A percentile compares a stretch with the other conserved stretches of the same genome.
Evolutionary conservation across 805 yeast genomes (phyloP).

Genomic region (Lachancea dasiensis): DNA sequence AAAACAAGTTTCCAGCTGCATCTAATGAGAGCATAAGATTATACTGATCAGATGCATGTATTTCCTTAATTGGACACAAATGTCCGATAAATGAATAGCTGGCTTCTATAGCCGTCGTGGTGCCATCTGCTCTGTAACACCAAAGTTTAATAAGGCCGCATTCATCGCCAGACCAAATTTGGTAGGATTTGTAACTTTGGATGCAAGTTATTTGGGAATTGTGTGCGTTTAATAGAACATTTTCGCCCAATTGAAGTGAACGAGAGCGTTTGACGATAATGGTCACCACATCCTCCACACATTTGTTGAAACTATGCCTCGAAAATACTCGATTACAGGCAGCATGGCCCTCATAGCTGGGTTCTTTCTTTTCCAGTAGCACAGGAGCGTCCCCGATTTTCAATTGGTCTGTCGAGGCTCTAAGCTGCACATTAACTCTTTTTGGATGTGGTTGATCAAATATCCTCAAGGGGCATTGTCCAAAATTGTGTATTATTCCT

Average conservation of each 20-base stretch:
- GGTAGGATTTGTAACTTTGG: slow-evolving; percentile 15
- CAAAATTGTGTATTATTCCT: slow-evolving; percentile 85
- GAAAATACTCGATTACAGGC: too few species aligned
- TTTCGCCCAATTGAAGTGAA: slow-evolving; percentile 4
- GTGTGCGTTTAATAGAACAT: slow-evolving; percentile 3
- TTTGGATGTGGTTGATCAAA: slow-evolving; percentile 65
- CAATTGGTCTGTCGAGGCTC: not conserved
- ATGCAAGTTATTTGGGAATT: slow-evolving; percentile 4
- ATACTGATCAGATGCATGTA: slow-evolving; percentile 47
- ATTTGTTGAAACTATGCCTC: too few species aligned
- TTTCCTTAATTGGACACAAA: slow-evolving; percentile 37
- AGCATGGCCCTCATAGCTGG: too few species aligned
- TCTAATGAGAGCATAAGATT: slow-evolving; percentile 53
- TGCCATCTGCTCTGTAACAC: slow-evolving; percentile 28
- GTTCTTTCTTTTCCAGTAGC: too few species aligned
- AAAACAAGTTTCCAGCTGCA: slow-evolving; percentile 43
- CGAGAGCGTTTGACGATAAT: not conserved
- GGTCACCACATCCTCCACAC: too few species aligned
- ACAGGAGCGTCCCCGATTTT: too few species aligned
- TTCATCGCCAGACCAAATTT: slow-evolving; percentile 36
- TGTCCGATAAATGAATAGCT: slow-evolving; percentile 52
- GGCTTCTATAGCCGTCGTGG: slow-evolving; percentile 21
- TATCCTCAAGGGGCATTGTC: slow-evolving; percentile 78
- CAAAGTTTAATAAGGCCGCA: slow-evolving; percentile 61
- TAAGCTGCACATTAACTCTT: not conserved